These are phyloP conservation scores for Tricholomella constricta DNA, from an alignment of 768 basidiomycete genomes.

Conservation along the genomic window DNA sequence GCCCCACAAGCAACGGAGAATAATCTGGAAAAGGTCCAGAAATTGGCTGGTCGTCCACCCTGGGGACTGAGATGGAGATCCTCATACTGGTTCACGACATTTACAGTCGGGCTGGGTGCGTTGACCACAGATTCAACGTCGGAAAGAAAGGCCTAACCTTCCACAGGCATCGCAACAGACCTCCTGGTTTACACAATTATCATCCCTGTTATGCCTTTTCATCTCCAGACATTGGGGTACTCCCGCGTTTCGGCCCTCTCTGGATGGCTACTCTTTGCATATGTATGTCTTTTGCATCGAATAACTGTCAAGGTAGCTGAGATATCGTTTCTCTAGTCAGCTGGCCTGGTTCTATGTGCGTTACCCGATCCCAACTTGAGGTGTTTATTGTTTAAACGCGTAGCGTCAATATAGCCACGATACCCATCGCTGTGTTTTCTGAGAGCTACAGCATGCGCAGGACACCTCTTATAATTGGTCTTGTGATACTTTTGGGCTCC, in stretches of 20 bases:
- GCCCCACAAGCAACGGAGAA: neutral
- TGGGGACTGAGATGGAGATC: conserved; percentile 58
- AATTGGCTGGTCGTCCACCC: conserved; percentile 24
- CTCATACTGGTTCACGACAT: conserved; percentile 57
- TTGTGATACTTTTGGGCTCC: conserved; percentile 51
- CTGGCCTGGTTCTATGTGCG: conserved; percentile 57
- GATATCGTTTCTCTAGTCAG: conserved; percentile 40
- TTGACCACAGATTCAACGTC: conserved; percentile 1
- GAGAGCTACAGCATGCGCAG: conserved; percentile 51
- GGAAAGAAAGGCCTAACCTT: neutral
- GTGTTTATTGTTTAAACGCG: neutral
- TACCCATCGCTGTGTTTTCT: conserved; percentile 58
- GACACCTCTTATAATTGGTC: conserved; percentile 50
- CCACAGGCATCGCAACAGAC: conserved; percentile 48
- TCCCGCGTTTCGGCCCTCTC: conserved; percentile 47
- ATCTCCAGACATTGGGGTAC: conserved; percentile 51
- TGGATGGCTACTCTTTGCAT: conserved; percentile 65
- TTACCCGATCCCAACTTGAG: neutral
- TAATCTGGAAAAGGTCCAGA: neutral
- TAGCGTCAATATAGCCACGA: conserved; percentile 40
- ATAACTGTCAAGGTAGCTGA: conserved; percentile 4
- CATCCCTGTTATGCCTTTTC: conserved; percentile 66
- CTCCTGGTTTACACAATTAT: conserved; percentile 62
- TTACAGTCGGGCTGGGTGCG: conserved; percentile 53
- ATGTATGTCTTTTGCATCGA: conserved; percentile 37